Evolutionary conservation across 148 eudicot genomes (phyloP).

Genomic region (Vaccinium macrocarpon): DNA sequence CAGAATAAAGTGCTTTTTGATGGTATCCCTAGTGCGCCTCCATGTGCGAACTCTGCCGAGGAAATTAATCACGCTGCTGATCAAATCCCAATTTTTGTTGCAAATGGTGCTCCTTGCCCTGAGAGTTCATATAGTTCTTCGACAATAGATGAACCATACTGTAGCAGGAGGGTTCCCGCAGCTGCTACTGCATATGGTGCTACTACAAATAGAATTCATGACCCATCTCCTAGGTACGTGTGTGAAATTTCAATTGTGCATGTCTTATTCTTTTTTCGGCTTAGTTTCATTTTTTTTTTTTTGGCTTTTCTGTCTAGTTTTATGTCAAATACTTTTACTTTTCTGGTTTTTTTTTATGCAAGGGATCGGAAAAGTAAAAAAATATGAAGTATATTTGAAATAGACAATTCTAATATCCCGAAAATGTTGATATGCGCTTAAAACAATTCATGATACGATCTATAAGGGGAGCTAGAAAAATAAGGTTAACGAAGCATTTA

Average conservation of each 20-base stretch:
- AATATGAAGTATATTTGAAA: background rate
- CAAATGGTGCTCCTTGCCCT: conserved; percentile 4
- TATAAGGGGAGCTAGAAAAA: too few relatives aligned
- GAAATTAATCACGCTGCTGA: conserved; percentile 5
- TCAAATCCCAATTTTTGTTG: background rate
- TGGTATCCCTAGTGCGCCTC: conserved; percentile 34
- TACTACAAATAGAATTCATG: conserved; percentile 11
- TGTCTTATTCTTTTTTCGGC: background rate
- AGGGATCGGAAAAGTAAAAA: background rate
- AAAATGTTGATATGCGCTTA: background rate
- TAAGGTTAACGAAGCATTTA: too few relatives aligned
- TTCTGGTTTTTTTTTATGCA: background rate
- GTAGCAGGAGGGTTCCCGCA: background rate
- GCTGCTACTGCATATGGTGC: conserved; percentile 7
- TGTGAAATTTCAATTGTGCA: background rate
- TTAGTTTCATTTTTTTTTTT: background rate
- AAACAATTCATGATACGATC: too few relatives aligned
- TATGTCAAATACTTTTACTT: background rate
- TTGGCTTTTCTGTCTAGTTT: background rate
- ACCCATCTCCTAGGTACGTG: conserved; percentile 24
- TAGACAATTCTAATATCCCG: background rate
- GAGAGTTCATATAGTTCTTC: conserved; percentile 19
- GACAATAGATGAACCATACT: conserved; percentile 11
- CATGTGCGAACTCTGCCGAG: conserved; percentile 9
- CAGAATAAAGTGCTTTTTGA: conserved; percentile 15